Evolutionary conservation across 2,329 filamentous ascomycete genomes (phyloP), one percentile per base, ranked within the genome.

Genomic region (Alternaria atra): DNA sequence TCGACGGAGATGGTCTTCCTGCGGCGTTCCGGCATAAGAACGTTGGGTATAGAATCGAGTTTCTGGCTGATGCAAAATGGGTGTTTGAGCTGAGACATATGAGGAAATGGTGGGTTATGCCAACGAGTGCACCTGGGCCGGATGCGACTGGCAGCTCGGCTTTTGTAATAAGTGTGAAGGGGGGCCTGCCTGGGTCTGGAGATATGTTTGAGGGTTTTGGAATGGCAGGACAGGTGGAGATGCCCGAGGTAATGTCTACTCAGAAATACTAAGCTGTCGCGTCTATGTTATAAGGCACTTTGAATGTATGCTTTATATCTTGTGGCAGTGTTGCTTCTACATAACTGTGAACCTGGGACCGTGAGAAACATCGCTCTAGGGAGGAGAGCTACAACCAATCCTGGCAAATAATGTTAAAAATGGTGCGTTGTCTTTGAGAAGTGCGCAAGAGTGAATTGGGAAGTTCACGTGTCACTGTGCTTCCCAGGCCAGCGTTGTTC

Each of bases 161-260:
- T 32, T 57, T 57, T 27, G 54, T 57, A 8, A 44, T 51, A 20
- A 30, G 34, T 12, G 44, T 51, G 44, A 52, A 51, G 43, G 54
- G 54, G 34, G 54, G 54, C 10, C 30, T 57, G n/a, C 35, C 29
- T 9, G 44, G 44, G 32, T 55, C 53, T 15, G 53, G 42, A 30
- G 53, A 55, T 25, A 29, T 39, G 13, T 48, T 52, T 43, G 44
- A 58, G 30, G 48, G 59, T 58, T 56, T 40, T 48, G 53, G 53
- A 37, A 55, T 55, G 53, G 40, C 53, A 10, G 53, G 53, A n/a
- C 53, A 55, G 53, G 53, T 55, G 15, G 53, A 55, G 42, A 55
- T 55, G 53, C 53, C 53, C 8, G 27, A 29, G 3, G 27, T 29
- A 29, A 29, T 29, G 27, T 29, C 27, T 29, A 7, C 27, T 29